Evolutionary conservation across 768 basidiomycete genomes (phyloP).

Genomic region (Kwoniella mangroviensis): DNA sequence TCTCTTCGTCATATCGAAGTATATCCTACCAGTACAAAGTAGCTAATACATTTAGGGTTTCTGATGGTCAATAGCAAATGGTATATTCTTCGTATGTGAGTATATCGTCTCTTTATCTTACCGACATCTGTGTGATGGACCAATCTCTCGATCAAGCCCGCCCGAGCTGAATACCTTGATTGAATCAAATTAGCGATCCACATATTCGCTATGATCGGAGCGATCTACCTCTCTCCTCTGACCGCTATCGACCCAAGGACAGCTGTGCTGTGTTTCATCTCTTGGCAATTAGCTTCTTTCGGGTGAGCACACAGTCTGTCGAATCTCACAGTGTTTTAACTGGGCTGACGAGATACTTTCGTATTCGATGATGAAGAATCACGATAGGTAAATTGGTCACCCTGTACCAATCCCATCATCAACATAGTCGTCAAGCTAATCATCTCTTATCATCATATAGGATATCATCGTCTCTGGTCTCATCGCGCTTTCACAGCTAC

Average conservation of each 20-base stretch:
- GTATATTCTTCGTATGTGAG: conserved; percentile 43
- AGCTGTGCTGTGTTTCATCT: conserved; percentile 63
- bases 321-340: too few relatives aligned
- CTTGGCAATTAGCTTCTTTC: conserved; percentile 74
- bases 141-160: too few relatives aligned
- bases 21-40: neutral
- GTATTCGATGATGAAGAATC: conserved; percentile 60
- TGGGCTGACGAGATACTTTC: conserved; percentile 13
- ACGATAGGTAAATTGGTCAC: conserved; percentile 52
- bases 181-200: conserved; percentile 63
- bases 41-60: too few relatives aligned
- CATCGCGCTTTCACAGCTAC: conserved; percentile 72
- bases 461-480: conserved; percentile 79
- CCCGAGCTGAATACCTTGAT: conserved; percentile 62
- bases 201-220: conserved; percentile 65
- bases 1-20: neutral
- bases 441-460: conserved; percentile 59
- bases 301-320: conserved; percentile 59
- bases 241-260: conserved; percentile 61
- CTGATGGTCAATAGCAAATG: conserved; percentile 31
- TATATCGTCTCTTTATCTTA: neutral
- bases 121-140: too few relatives aligned
- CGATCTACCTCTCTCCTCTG: conserved; percentile 63
- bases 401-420: neutral
- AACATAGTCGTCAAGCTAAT: neutral